Conservation (phyloP, 2,329 filamentous ascomycete species). For the Alternaria brassicae region DNA sequence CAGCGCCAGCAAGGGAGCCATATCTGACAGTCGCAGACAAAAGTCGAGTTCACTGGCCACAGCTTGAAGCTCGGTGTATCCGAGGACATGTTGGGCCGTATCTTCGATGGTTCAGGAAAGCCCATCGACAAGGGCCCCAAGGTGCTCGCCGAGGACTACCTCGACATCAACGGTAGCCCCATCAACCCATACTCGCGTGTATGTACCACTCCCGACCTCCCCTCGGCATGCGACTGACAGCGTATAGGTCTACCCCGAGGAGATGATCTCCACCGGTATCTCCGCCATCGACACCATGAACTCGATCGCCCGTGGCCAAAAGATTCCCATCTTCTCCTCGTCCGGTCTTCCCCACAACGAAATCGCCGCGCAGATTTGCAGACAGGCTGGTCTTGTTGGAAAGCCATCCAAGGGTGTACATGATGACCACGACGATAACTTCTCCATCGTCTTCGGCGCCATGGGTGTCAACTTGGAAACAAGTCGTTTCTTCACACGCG, state of each 20-base stretch:
- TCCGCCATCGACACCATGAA: constrained; percentile 98
- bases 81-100: constrained; percentile 98
- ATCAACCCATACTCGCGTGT: constrained; percentile 99
- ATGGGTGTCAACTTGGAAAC: constrained; percentile 99
- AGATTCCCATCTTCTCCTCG: constrained; percentile 99
- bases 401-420: constrained; percentile 94
- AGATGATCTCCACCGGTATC: constrained; percentile 99
- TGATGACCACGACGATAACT: constrained; percentile 98
- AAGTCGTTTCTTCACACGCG: constrained; percentile 95
- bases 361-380: constrained; percentile 98
- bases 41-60: constrained; percentile 95
- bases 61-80: constrained; percentile 98
- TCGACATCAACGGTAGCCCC: constrained; percentile 98
- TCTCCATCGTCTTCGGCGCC: constrained; percentile 98
- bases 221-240: constrained; percentile 33
- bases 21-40: constrained; percentile 68
- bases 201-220: constrained; percentile 46
- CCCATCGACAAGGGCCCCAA: constrained; percentile 99
- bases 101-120: constrained; percentile 97
- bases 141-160: constrained; percentile 95
- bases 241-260: constrained; percentile 89
- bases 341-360: constrained; percentile 99
- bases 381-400: constrained; percentile 92
- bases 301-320: constrained; percentile 93
- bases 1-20: constrained; percentile 16